phyloP scores from a whole-genome alignment of 2,329 filamentous ascomycete species.

The Ascochyta lentis region DNA sequence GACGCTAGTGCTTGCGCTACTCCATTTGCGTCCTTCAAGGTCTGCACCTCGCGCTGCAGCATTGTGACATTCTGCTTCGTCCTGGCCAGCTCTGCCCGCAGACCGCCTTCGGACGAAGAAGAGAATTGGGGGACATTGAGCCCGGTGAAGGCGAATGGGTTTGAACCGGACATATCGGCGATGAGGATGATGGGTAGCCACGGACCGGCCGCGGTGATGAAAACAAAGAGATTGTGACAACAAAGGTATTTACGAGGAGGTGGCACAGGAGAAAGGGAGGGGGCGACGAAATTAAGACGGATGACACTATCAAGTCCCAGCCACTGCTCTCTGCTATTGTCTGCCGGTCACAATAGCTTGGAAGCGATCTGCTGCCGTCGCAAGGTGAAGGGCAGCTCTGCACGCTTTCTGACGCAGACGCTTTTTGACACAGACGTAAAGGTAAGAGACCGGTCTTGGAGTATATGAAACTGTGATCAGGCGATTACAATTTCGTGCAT shows the following conservation, averaged over 20 bases:
- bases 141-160: background rate
- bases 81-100: background rate
- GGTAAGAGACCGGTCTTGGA: too few species aligned
- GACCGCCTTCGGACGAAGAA: background rate
- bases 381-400: background rate
- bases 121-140: background rate
- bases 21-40: background rate
- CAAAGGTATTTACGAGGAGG: background rate
- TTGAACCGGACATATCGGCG: background rate
- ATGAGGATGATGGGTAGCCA: background rate
- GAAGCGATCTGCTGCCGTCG: background rate
- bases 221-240: slow-evolving; percentile 5
- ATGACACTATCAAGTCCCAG: background rate
- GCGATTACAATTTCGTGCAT: too few species aligned
- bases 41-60: background rate
- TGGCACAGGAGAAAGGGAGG: background rate
- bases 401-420: too few species aligned
- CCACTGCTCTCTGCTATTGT: background rate
- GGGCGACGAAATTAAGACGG: background rate
- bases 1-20: background rate
- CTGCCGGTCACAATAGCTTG: background rate
- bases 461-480: too few species aligned
- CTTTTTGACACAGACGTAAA: too few species aligned
- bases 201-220: background rate
- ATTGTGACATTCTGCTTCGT: background rate